These are phyloP conservation scores for Hymenotorrendiella dingleyae DNA, from an alignment of 2,329 filamentous ascomycete species.

Conservation along the genomic window DNA sequence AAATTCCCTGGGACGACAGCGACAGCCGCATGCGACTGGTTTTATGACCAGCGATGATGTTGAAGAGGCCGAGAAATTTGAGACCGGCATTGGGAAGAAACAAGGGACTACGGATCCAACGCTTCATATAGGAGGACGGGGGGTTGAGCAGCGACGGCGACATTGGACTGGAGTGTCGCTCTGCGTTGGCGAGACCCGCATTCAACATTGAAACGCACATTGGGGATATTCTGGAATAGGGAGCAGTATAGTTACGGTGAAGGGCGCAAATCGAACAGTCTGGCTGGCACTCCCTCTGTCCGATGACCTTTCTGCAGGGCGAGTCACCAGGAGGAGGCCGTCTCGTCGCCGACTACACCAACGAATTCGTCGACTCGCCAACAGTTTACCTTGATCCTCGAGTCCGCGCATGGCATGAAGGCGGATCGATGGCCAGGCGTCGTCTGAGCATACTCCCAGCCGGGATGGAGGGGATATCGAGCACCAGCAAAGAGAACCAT, in stretches of 20 bases:
- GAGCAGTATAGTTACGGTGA: neutral
- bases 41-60: constrained; percentile 23
- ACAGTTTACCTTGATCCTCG: neutral
- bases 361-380: neutral
- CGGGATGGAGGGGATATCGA: constrained; percentile 42
- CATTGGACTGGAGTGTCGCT: neutral
- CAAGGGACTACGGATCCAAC: constrained; percentile 16
- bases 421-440: constrained; percentile 22
- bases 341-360: neutral
- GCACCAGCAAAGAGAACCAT: no score
- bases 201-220: neutral
- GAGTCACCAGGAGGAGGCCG: no score
- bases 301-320: constrained; percentile 1
- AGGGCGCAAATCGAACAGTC: neutral
- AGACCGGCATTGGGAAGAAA: constrained; percentile 25
- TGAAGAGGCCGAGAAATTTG: constrained; percentile 25
- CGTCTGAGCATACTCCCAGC: constrained; percentile 38
- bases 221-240: neutral
- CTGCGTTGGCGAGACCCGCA: constrained; percentile 6
- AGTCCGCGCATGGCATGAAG: constrained; percentile 17
- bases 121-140: constrained; percentile 4
- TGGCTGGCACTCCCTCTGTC: neutral
- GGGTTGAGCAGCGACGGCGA: neutral
- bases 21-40: constrained; percentile 4
- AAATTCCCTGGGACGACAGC: neutral